Percentiles rank a stretch among this genome's conserved stretches.
These are phyloP conservation scores for Yamadazyma olivae DNA, from an alignment of 805 yeast genomes.

Conservation along the genomic window DNA sequence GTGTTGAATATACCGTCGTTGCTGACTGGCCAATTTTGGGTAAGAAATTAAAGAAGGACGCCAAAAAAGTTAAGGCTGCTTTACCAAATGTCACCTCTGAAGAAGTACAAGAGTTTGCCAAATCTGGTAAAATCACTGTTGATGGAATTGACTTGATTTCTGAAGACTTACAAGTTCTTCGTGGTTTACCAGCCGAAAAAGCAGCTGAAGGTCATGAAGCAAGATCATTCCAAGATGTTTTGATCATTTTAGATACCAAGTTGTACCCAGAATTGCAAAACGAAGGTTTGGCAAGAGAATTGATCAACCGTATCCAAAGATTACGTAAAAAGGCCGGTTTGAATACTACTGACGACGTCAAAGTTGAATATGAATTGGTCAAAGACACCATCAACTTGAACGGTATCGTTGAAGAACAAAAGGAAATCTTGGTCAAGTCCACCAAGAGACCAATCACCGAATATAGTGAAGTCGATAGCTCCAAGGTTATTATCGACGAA, in stretches of 20 bases:
- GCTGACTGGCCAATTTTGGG: constrained; percentile 99
- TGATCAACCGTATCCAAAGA: constrained; percentile 95
- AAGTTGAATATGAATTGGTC: constrained; percentile 71
- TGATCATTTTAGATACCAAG: constrained; percentile 84
- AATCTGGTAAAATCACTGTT: constrained; percentile 72
- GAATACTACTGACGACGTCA: constrained; percentile 91
- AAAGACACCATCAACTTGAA: constrained; percentile 67
- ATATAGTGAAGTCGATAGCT: constrained; percentile 40
- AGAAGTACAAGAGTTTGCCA: constrained; percentile 74
- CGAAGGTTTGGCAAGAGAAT: constrained; percentile 95
- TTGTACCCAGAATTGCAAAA: constrained; percentile 83
- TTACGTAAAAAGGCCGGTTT: constrained; percentile 94
- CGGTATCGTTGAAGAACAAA: constrained; percentile 59
- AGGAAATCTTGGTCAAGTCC: constrained; percentile 69
- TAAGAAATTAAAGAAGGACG: constrained; percentile 93
- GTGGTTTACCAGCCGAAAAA: constrained; percentile 76
- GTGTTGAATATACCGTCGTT: constrained; percentile 88
- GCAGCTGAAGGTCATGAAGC: constrained; percentile 74
- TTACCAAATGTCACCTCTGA: constrained; percentile 78
- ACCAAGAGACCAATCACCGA: constrained; percentile 62
- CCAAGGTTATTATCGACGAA: constrained; percentile 73
- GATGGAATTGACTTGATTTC: constrained; percentile 84
- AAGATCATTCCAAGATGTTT: constrained; percentile 85
- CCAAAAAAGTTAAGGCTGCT: constrained; percentile 90
- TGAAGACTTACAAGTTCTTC: constrained; percentile 87